phyloP scores from a whole-genome alignment of 805 yeast genomes.

The Monosporozyma aquatica region DNA sequence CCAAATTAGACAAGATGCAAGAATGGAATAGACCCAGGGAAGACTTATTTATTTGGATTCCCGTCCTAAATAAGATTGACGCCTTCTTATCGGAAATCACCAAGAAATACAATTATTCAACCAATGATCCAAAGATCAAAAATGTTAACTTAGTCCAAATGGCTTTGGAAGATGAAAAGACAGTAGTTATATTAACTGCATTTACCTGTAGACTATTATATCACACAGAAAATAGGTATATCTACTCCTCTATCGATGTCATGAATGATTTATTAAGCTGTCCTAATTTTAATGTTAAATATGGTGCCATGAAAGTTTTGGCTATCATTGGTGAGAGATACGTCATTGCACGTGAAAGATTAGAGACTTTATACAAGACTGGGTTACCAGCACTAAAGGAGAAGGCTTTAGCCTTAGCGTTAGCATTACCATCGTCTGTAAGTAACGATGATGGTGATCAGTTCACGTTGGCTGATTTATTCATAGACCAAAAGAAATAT shows the following conservation, averaged over 20 bases:
- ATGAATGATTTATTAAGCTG: conserved; percentile 50
- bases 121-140: conserved; percentile 34
- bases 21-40: conserved; percentile 58
- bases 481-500: conserved; percentile 34
- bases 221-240: conserved; percentile 55
- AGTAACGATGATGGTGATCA: conserved; percentile 33
- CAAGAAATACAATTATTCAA: conserved; percentile 36
- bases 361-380: conserved; percentile 19
- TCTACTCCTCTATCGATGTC: conserved; percentile 59
- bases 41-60: conserved; percentile 67
- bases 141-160: conserved; percentile 41
- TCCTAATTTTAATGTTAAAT: conserved; percentile 49
- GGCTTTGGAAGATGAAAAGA: conserved; percentile 36
- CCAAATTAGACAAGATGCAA: conserved; percentile 31
- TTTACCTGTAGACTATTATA: conserved; percentile 59
- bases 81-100: conserved; percentile 47
- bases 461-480: conserved; percentile 39
- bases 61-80: conserved; percentile 69
- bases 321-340: conserved; percentile 54
- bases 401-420: conserved; percentile 45
- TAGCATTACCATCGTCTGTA: conserved; percentile 43
- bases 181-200: conserved; percentile 44
- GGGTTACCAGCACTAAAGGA: conserved; percentile 32
- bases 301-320: conserved; percentile 52
- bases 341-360: conserved; percentile 31